Percentiles rank a stretch among this genome's conserved stretches.
Evolutionary conservation across 1,284 basidiomycete genomes (phyloP).

Genomic region (Pseudozyma flocculosa): DNA sequence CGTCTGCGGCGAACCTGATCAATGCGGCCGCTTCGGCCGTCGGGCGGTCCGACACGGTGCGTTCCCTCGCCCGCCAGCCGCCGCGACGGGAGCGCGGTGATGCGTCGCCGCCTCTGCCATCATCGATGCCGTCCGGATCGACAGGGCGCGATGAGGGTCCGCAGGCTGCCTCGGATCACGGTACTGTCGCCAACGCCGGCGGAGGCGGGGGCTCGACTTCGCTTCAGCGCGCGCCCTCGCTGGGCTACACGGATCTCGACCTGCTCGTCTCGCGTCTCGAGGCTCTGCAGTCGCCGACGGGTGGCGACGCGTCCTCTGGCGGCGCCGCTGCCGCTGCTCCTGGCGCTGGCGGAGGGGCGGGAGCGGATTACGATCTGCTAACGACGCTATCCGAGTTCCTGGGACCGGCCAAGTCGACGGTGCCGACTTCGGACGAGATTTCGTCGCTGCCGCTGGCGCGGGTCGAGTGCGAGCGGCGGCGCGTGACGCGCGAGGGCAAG

Average conservation of each 20-base stretch:
- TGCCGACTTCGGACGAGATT: conserved; percentile 54
- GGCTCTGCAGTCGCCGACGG: not conserved
- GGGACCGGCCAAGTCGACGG: conserved; percentile 62
- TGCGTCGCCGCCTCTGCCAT: too few relatives aligned
- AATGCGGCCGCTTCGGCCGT: not conserved
- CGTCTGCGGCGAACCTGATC: not conserved
- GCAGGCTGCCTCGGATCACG: too few relatives aligned
- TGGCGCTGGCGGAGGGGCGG: too few relatives aligned
- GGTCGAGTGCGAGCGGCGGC: conserved; percentile 68
- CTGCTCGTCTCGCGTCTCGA: conserved; percentile 50
- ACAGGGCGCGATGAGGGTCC: too few relatives aligned
- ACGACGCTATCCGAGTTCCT: conserved; percentile 68
- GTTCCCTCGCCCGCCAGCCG: too few relatives aligned
- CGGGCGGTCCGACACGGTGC: not conserved
- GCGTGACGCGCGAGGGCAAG: conserved; percentile 70
- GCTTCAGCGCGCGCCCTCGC: conserved; percentile 9
- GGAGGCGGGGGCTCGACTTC: not conserved
- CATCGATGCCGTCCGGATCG: too few relatives aligned
- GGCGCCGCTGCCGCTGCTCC: not conserved
- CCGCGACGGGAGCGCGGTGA: too few relatives aligned
- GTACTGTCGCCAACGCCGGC: too few relatives aligned
- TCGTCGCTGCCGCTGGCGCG: conserved; percentile 64
- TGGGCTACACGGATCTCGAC: conserved; percentile 51
- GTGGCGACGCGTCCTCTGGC: not conserved
- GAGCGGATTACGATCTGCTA: conserved; percentile 60